Percentiles rank a stretch among this genome's conserved stretches.
phyloP scores from a whole-genome alignment of 768 basidiomycete species.

The Auriscalpium microsporum region DNA sequence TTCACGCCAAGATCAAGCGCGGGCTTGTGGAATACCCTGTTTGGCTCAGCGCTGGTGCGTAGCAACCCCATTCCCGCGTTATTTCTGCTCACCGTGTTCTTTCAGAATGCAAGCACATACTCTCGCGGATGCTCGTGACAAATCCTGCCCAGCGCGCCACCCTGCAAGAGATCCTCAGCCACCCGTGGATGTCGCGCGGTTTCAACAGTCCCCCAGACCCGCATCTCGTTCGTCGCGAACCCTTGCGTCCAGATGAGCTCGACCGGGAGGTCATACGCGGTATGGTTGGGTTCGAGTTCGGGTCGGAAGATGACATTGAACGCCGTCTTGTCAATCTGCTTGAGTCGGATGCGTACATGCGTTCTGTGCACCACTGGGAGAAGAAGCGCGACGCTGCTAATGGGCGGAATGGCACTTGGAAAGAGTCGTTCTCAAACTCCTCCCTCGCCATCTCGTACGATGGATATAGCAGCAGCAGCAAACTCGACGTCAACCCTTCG shows the following conservation, averaged over 20 bases:
- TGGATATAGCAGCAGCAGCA: conserved; percentile 32
- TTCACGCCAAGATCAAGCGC: conserved; percentile 98
- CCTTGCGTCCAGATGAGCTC: conserved; percentile 81
- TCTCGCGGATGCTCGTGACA: conserved; percentile 94
- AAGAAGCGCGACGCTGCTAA: conserved; percentile 39
- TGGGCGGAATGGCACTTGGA: conserved; percentile 39
- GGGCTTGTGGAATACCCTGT: conserved; percentile 95
- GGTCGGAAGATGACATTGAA: conserved; percentile 80
- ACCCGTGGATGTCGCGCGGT: conserved; percentile 91
- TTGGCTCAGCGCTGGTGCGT: conserved; percentile 87
- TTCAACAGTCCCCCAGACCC: conserved; percentile 72
- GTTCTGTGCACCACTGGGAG: conserved; percentile 74
- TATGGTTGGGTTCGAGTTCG: conserved; percentile 98
- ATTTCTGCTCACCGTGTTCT: conserved; percentile 6
- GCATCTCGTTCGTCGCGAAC: conserved; percentile 84
- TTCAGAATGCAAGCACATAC: conserved; percentile 86
- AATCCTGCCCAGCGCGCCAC: conserved; percentile 80
- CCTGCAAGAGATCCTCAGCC: conserved; percentile 74
- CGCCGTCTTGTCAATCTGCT: conserved; percentile 62
- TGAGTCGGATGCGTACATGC: conserved; percentile 66
- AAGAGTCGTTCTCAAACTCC: conserved; percentile 56
- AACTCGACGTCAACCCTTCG: conserved; percentile 21
- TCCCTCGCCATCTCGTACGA: conserved; percentile 58
- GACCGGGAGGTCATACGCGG: conserved; percentile 78
- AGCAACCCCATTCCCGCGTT: background rate